Evolutionary conservation across 2,329 filamentous ascomycete species (phyloP), one percentile per base, ranked within the genome.

Genomic region (Ceratocystis albifundus): DNA sequence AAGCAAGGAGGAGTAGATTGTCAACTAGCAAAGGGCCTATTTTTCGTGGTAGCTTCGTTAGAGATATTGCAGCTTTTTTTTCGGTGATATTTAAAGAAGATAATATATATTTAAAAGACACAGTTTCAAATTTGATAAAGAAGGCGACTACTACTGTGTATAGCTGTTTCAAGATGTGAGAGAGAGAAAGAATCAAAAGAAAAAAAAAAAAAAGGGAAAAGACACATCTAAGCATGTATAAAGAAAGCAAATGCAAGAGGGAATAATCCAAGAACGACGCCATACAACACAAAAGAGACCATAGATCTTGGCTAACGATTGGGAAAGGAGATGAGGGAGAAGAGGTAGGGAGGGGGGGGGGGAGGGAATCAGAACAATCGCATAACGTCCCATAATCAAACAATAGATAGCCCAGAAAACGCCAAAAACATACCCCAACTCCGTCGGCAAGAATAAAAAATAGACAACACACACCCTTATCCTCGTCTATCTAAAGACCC

Each of bases 401-500:
- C 30, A 57, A 45, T n/a, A 50, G 55, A 45, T 53, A 61, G 15
- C 64, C 53, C 20, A 12, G 59, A 30, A 12, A 46, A 65, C 50
- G 32, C 64, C 64, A 61, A 45, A 46, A 55, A 36, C 12, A 62
- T n/a, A 57, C 17, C 44, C 22, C 30, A 61, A 65, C 55, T 36
- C 64, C 36, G 15, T 53, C 12, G 28, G 6, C 4, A 46, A 15
- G n/a, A n/a, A n/a, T n/a, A n/a, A 48, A n/a, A 48, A n/a, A 22
- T n/a, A n/a, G 6, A 48, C 45, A 20, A 48, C 45, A 53, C 22
- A 28, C 6, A 53, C 15, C 46, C 46, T 22, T 3, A 3, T 22
- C 46, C 46, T 22, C 5, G 10, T 32, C 36, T 22, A 46, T 25
- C 61, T 53, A 68, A 32, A 32, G 46, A 28, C 66, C 66, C 66